Conservation (phyloP, 306 rosid species). For the Begonia masoniana region DNA sequence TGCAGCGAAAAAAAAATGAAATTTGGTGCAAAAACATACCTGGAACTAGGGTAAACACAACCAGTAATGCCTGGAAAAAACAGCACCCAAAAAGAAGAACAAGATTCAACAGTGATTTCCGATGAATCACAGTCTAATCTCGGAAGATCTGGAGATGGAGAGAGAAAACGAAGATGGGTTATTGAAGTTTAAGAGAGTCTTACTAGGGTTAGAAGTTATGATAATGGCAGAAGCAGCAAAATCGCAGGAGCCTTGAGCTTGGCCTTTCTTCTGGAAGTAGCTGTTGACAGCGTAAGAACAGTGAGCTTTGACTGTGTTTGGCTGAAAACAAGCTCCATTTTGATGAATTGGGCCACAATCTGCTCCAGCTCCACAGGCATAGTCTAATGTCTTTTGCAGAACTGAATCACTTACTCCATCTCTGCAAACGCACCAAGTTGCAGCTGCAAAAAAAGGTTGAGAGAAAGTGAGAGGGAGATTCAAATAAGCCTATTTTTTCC, state of each 20-base stretch:
- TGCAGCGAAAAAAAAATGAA: background rate
- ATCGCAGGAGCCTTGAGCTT: conserved; percentile 54
- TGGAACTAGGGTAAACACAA: conserved; percentile 61
- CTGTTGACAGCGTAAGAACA: conserved; percentile 77
- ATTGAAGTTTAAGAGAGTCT: background rate
- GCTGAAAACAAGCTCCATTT: conserved; percentile 44
- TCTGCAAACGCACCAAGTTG: conserved; percentile 71
- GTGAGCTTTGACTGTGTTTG: conserved; percentile 58
- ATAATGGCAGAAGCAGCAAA: conserved; percentile 49
- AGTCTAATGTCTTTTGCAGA: conserved; percentile 63
- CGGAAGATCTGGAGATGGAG: background rate
- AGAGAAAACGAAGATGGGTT: background rate
- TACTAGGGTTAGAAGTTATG: conserved; percentile 57
- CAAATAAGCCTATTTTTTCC: too few relatives aligned
- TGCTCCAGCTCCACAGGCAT: conserved; percentile 90
- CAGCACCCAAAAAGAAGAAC: background rate
- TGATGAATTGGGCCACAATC: conserved; percentile 53
- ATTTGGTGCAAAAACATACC: conserved; percentile 26
- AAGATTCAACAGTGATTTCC: background rate
- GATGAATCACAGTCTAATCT: background rate
- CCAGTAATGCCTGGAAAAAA: conserved; percentile 45
- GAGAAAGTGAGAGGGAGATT: too few relatives aligned
- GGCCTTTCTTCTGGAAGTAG: conserved; percentile 69
- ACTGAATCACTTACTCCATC: conserved; percentile 32
- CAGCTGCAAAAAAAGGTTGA: conserved; percentile 22